Conservation (phyloP, 371 early-diverging fungal genomes). For the Nematocida sp. region DNA sequence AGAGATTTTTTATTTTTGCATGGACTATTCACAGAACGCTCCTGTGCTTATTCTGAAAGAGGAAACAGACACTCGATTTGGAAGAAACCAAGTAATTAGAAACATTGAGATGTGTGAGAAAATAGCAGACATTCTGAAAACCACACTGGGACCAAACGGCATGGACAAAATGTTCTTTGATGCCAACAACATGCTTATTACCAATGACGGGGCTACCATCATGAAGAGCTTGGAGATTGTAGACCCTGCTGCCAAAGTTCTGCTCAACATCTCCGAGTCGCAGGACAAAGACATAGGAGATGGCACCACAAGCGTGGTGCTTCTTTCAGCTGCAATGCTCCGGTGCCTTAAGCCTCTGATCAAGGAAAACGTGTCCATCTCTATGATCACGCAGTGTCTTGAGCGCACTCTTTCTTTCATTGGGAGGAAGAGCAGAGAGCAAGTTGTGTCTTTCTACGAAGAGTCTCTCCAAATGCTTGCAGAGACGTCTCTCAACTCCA, state of each 20-base stretch:
- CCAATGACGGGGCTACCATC: conserved; percentile 99
- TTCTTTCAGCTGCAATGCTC: conserved; percentile 89
- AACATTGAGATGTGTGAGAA: conserved; percentile 92
- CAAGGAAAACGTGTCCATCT: conserved; percentile 86
- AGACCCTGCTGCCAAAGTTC: conserved; percentile 93
- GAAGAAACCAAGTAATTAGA: conserved; percentile 87
- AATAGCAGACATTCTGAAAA: conserved; percentile 84
- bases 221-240: conserved; percentile 90
- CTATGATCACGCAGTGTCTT: conserved; percentile 84
- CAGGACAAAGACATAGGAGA: conserved; percentile 99
- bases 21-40: conserved; percentile 46
- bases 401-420: conserved; percentile 68
- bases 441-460: conserved; percentile 64
- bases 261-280: conserved; percentile 89
- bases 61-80: conserved; percentile 94
- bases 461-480: conserved; percentile 86
- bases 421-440: conserved; percentile 16
- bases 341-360: conserved; percentile 81
- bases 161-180: conserved; percentile 98
- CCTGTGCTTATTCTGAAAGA: conserved; percentile 66
- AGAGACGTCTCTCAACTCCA: conserved; percentile 91
- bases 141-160: conserved; percentile 96
- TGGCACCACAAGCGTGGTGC: conserved; percentile 96
- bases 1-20: conserved; percentile 10
- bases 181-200: conserved; percentile 86